Conservation (phyloP, 768 basidiomycete genomes). For the Paxillus rubicundulus region DNA sequence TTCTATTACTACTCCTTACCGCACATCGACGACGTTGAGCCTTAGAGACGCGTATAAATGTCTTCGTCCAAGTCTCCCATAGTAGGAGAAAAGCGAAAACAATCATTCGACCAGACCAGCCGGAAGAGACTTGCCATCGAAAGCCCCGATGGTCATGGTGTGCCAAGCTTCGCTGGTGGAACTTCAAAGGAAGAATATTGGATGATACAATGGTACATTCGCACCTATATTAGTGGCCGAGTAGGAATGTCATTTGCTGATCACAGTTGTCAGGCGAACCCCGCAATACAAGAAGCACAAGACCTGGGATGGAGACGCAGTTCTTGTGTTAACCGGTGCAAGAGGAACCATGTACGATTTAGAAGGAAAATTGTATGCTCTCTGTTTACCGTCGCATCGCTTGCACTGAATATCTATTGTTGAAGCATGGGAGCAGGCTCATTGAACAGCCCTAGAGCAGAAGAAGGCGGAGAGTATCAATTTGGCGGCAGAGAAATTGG, state of each 20-base stretch:
- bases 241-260: background rate
- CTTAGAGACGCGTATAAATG: conserved; percentile 13
- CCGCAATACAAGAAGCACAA: conserved; percentile 82
- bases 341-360: conserved; percentile 55
- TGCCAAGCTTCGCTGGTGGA: conserved; percentile 12
- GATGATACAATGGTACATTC: conserved; percentile 74
- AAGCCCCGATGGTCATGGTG: conserved; percentile 5
- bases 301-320: conserved; percentile 84
- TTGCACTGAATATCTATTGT: background rate
- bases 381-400: background rate
- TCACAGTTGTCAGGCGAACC: conserved; percentile 46
- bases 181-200: conserved; percentile 46
- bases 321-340: conserved; percentile 50
- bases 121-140: conserved; percentile 32
- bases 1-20: background rate
- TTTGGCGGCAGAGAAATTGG: conserved; percentile 61
- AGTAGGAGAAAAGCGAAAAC: conserved; percentile 32
- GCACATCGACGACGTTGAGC: background rate
- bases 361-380: conserved; percentile 64
- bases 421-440: conserved; percentile 55
- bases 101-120: conserved; percentile 17
- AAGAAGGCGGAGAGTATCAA: conserved; percentile 37
- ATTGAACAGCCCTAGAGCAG: conserved; percentile 37
- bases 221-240: background rate
- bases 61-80: conserved; percentile 14